These are phyloP conservation scores for Candida oleophila DNA, from an alignment of 805 yeast species.

Conservation along the genomic window DNA sequence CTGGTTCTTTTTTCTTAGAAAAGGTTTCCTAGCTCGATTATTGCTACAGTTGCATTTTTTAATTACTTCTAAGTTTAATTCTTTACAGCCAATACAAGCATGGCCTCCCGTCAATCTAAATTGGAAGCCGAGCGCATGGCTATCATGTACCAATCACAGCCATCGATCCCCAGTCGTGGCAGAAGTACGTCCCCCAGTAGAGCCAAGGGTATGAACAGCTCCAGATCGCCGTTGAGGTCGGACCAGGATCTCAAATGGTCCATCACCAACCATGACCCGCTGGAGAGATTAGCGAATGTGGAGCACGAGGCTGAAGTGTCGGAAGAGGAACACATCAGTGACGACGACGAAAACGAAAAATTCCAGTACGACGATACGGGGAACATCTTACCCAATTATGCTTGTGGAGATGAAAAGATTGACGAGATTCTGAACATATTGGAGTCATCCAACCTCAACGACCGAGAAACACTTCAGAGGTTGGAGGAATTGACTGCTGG, in stretches of 20 bases:
- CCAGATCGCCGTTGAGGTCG: conserved; percentile 35
- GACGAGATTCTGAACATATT: conserved; percentile 34
- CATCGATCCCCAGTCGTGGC: conserved; percentile 25
- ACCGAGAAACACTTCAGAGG: conserved; percentile 47
- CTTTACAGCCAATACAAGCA: too few species aligned
- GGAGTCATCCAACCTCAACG: conserved; percentile 41
- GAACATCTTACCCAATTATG: conserved; percentile 55
- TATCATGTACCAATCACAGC: conserved; percentile 36
- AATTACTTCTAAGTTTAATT: background rate
- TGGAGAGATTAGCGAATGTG: conserved; percentile 50
- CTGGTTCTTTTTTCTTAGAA: background rate
- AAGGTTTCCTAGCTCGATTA: too few species aligned
- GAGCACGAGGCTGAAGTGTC: conserved; percentile 33
- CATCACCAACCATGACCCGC: conserved; percentile 71
- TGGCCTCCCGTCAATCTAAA: conserved; percentile 36
- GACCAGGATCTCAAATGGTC: conserved; percentile 58
- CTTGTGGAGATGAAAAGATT: conserved; percentile 43
- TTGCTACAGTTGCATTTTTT: background rate
- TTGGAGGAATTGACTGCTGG: conserved; percentile 57
- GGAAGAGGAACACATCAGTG: conserved; percentile 62
- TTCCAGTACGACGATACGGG: conserved; percentile 64
- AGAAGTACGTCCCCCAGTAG: conserved; percentile 35
- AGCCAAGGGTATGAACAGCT: conserved; percentile 26
- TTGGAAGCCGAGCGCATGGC: conserved; percentile 43
- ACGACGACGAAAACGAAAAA: conserved; percentile 54